phyloP scores from a whole-genome alignment of 169 alveolate species.

The Eimeria necatrix region DNA sequence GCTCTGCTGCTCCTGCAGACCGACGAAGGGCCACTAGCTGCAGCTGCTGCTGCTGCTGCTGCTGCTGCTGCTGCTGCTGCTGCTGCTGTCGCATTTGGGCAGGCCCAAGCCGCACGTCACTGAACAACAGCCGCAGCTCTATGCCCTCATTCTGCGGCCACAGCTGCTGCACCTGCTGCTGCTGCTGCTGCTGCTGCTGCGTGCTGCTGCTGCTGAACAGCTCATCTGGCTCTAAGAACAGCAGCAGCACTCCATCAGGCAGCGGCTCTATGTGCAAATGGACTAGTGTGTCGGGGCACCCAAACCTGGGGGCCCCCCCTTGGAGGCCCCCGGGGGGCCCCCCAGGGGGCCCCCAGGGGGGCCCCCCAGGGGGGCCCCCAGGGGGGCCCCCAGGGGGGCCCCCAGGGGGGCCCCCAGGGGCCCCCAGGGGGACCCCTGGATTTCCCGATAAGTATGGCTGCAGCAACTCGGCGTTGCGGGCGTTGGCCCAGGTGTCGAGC shows the following conservation, averaged over 20 bases:
- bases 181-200: neutral
- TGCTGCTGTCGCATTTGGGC: neutral
- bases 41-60: constrained; percentile 46
- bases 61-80: constrained; percentile 14
- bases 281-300: constrained; percentile 56
- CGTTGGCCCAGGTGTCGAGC: neutral
- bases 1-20: constrained; percentile 82
- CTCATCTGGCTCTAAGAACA: constrained; percentile 38
- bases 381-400: neutral
- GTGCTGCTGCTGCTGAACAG: neutral
- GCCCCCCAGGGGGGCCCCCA: too few species aligned
- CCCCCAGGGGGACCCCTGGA: neutral
- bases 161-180: constrained; percentile 35
- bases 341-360: too few species aligned
- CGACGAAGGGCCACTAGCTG: constrained; percentile 82
- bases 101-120: neutral
- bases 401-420: neutral
- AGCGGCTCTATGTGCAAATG: constrained; percentile 2
- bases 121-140: neutral
- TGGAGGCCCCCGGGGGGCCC: too few species aligned
- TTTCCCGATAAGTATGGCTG: too few species aligned
- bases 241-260: constrained; percentile 68
- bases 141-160: neutral
- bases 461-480: neutral
- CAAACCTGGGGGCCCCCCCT: neutral